phyloP scores from a whole-genome alignment of 441 rosid species.

The Erodium moschatum region DNA sequence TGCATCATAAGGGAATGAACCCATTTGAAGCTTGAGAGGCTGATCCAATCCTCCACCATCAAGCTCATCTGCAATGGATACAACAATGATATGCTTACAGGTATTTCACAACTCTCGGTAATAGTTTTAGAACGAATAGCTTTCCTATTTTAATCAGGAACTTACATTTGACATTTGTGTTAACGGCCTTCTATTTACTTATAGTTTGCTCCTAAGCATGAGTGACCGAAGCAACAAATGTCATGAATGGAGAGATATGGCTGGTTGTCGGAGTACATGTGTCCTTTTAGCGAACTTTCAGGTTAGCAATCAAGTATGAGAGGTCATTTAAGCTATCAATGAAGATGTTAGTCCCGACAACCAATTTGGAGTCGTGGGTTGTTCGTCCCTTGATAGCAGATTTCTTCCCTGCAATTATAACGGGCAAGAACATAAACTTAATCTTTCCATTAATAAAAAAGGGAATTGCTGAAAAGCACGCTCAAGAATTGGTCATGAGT shows the following conservation, averaged over 20 bases:
- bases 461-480: too few species aligned
- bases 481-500: too few species aligned
- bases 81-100: too few species aligned
- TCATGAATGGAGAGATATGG: background rate
- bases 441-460: too few species aligned
- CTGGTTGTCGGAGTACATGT: background rate
- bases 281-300: background rate
- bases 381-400: background rate
- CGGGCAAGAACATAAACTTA: background rate
- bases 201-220: background rate
- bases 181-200: background rate
- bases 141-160: background rate
- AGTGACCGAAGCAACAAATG: background rate
- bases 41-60: conserved; percentile 86
- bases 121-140: too few species aligned
- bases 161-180: background rate
- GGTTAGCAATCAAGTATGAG: background rate
- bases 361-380: background rate
- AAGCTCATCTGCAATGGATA: conserved; percentile 45
- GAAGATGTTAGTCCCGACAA: background rate
- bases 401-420: background rate
- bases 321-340: background rate
- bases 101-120: too few species aligned
- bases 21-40: conserved; percentile 96
- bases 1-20: conserved; percentile 60